Percentiles rank a stretch among this genome's conserved stretches.
phyloP scores from a whole-genome alignment of 2,329 filamentous ascomycete species.

The Trichoderma atrobrunneum region DNA sequence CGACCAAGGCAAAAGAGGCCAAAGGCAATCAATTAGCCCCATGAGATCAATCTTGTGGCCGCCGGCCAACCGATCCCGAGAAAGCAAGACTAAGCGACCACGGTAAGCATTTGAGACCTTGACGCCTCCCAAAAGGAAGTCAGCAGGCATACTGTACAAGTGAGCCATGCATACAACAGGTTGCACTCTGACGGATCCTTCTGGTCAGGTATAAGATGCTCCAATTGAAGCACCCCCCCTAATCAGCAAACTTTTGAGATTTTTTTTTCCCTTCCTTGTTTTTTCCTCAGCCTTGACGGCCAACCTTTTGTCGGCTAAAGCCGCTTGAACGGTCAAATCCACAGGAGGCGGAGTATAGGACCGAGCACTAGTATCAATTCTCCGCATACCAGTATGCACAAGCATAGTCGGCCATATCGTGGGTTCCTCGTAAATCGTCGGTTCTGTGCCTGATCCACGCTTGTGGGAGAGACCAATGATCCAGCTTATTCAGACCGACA shows the following conservation, averaged over 20 bases:
- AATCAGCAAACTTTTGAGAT: neutral
- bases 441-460: slow-evolving; percentile 16
- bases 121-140: slow-evolving; percentile 15
- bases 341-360: neutral
- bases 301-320: neutral
- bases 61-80: slow-evolving; percentile 13
- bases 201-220: neutral
- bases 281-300: neutral
- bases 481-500: slow-evolving; percentile 9
- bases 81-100: slow-evolving; percentile 9
- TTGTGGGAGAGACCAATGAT: slow-evolving; percentile 6
- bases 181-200: neutral
- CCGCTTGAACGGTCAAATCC: neutral
- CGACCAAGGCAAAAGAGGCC: slow-evolving; percentile 10
- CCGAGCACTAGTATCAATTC: neutral
- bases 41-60: slow-evolving; percentile 17
- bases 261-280: no score
- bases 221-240: neutral
- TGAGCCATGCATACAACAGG: neutral
- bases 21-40: slow-evolving; percentile 6
- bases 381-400: neutral
- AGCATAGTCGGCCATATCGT: neutral
- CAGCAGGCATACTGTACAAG: neutral
- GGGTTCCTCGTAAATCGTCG: neutral
- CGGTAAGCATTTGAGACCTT: slow-evolving; percentile 11